These are phyloP conservation scores for Telopea speciosissima DNA, from an alignment of 177 flowering plant genomes.

Conservation along the genomic window DNA sequence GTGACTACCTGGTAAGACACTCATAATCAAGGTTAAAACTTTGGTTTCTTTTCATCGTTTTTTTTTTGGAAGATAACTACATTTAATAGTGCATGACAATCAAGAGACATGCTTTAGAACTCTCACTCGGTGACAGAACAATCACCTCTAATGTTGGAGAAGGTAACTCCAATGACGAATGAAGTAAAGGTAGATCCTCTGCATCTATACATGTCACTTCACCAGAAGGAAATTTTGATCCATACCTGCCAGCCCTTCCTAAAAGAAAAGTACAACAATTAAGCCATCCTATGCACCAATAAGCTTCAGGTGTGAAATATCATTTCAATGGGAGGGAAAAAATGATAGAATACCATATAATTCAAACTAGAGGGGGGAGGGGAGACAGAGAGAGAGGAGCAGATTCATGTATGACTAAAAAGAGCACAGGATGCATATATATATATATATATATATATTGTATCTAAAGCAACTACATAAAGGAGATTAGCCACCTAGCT, in stretches of 20 bases:
- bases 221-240: constrained; percentile 81
- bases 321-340: neutral
- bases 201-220: constrained; percentile 81
- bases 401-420: too few relatives aligned
- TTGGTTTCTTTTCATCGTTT: too few relatives aligned
- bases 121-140: neutral
- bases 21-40: neutral
- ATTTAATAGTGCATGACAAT: neutral
- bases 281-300: constrained; percentile 4
- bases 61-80: too few relatives aligned
- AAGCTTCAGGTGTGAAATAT: neutral
- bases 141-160: constrained; percentile 84
- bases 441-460: too few relatives aligned
- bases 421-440: too few relatives aligned
- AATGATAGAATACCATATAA: too few relatives aligned
- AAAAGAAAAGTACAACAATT: constrained; percentile 18
- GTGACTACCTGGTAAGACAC: constrained; percentile 3
- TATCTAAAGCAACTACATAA: too few relatives aligned
- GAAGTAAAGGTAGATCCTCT: constrained; percentile 73
- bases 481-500: too few relatives aligned
- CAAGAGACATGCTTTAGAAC: neutral
- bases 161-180: constrained; percentile 59
- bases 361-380: too few relatives aligned
- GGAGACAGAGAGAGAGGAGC: too few relatives aligned
- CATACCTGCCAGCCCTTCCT: constrained; percentile 98